Evolutionary conservation across 306 rosid genomes (phyloP).

Genomic region (Heteromeles arbutifolia): DNA sequence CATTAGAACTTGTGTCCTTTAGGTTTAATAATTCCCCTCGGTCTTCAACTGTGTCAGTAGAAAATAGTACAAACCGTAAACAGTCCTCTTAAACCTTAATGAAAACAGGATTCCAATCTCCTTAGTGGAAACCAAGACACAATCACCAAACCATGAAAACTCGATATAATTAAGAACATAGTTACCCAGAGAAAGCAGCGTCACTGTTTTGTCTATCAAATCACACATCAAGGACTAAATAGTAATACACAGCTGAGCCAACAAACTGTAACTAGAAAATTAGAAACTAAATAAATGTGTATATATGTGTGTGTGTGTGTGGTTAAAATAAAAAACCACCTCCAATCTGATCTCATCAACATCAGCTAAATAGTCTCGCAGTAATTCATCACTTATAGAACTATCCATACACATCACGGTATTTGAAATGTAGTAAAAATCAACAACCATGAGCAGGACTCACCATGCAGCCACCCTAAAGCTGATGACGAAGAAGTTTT

Average conservation of each 20-base stretch:
- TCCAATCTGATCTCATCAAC: too few relatives aligned
- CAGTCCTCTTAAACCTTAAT: not conserved
- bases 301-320: too few relatives aligned
- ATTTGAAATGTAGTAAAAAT: not conserved
- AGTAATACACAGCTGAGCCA: not conserved
- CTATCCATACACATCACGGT: not conserved
- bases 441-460: constrained; percentile 17
- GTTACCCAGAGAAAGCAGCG: not conserved
- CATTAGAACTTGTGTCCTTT: constrained; percentile 12
- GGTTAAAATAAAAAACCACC: too few relatives aligned
- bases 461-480: constrained; percentile 83
- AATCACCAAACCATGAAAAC: not conserved
- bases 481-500: constrained; percentile 71
- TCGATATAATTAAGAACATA: not conserved
- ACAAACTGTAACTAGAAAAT: not conserved
- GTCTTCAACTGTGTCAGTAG: constrained; percentile 58
- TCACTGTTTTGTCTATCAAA: not conserved
- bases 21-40: constrained; percentile 35
- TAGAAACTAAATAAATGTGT: not conserved
- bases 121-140: not conserved
- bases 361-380: too few relatives aligned
- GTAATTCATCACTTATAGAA: not conserved
- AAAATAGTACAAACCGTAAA: constrained; percentile 9
- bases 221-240: not conserved
- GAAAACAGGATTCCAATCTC: not conserved